Percentiles rank a stretch among this genome's conserved stretches.
phyloP scores from a whole-genome alignment of 495 filamentous ascomycete species.

The Tuber microsphaerosporum region DNA sequence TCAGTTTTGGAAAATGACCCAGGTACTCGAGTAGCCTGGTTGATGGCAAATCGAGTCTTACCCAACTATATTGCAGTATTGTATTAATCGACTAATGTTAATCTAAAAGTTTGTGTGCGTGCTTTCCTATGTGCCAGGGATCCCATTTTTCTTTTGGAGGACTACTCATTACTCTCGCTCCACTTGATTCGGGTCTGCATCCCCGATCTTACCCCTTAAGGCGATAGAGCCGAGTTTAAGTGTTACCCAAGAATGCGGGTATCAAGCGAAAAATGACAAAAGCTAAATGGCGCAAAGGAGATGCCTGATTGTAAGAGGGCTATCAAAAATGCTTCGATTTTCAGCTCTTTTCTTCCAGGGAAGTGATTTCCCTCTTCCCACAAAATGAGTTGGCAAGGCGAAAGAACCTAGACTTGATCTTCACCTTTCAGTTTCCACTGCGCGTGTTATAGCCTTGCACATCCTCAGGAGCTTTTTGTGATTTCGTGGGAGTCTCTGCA shows the following conservation, averaged over 20 bases:
- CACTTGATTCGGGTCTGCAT: not conserved
- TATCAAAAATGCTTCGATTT: not conserved
- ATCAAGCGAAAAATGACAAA: no score
- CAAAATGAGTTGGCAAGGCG: not conserved
- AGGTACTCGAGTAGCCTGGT: no score
- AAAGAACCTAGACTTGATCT: not conserved
- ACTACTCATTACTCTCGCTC: not conserved
- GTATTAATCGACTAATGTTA: not conserved
- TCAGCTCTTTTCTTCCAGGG: not conserved
- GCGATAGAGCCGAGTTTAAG: not conserved
- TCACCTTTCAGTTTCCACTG: not conserved
- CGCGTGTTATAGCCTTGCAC: not conserved
- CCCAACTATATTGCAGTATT: not conserved
- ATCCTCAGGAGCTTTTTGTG: not conserved
- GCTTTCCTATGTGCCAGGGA: not conserved
- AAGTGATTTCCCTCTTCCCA: not conserved
- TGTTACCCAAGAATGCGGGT: not conserved
- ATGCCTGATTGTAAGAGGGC: not conserved
- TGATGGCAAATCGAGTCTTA: not conserved
- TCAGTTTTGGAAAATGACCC: not conserved
- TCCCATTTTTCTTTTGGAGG: not conserved
- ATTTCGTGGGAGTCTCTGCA: not conserved
- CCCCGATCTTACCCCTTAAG: not conserved
- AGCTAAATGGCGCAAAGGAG: not conserved
- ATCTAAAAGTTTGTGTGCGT: not conserved